phyloP scores from a whole-genome alignment of 1,139 yeast species.

The Scheffersomyces titani region DNA sequence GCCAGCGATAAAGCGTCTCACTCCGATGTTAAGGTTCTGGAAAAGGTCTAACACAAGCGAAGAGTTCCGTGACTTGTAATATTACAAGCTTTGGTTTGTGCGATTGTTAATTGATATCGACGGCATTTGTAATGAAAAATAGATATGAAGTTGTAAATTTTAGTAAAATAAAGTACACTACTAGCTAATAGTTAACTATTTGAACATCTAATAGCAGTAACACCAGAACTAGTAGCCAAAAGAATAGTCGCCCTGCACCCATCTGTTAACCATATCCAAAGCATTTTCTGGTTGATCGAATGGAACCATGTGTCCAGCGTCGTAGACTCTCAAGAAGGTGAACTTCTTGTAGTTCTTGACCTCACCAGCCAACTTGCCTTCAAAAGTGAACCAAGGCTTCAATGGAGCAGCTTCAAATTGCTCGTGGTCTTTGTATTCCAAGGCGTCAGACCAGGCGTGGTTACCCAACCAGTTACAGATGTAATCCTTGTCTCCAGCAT shows the following conservation, averaged over 20 bases:
- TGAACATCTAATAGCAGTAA: background rate
- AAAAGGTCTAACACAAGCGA: background rate
- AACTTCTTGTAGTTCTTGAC: constrained; percentile 55
- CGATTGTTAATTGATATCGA: background rate
- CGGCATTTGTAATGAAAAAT: background rate
- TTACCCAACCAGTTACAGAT: constrained; percentile 45
- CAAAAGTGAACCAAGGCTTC: constrained; percentile 41
- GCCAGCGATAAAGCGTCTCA: background rate
- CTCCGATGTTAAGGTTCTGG: background rate
- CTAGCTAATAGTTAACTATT: no score
- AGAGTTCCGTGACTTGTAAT: background rate
- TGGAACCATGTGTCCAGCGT: constrained; percentile 81
- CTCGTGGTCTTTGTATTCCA: constrained; percentile 30
- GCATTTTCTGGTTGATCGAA: constrained; percentile 77
- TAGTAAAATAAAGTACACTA: no score
- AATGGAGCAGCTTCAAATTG: constrained; percentile 27
- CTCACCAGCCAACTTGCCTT: constrained; percentile 56
- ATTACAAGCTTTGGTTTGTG: background rate
- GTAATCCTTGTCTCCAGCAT: constrained; percentile 43
- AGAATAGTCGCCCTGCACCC: constrained; percentile 60
- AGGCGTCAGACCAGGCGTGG: constrained; percentile 35
- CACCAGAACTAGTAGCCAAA: constrained; percentile 10
- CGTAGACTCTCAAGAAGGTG: constrained; percentile 62
- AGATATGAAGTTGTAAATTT: no score
- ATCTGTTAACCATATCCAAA: constrained; percentile 74